phyloP scores from a whole-genome alignment of 2,329 filamentous ascomycete genomes.

The Scopulariopsis brevicaulis region DNA sequence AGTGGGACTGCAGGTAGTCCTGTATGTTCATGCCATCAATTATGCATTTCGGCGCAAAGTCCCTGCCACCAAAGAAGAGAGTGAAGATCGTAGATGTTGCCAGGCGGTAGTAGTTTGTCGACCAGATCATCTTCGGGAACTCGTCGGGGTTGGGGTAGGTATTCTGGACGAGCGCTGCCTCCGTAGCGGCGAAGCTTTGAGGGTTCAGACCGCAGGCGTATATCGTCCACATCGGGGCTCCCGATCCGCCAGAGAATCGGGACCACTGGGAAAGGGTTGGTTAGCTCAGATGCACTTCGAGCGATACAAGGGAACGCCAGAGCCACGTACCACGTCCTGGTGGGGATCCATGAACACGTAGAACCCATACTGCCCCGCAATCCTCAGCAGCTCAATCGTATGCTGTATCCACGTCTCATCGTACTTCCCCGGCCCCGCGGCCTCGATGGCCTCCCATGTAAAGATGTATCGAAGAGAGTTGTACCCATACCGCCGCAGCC shows the following conservation, averaged over 20 bases:
- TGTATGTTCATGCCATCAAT: conserved; percentile 94
- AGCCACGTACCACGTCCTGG: conserved; percentile 72
- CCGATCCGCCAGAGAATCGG: conserved; percentile 84
- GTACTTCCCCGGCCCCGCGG: conserved; percentile 79
- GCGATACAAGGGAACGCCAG: background rate
- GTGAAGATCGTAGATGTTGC: conserved; percentile 88
- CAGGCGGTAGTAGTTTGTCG: conserved; percentile 87
- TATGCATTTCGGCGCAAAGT: conserved; percentile 92
- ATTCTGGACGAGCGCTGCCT: conserved; percentile 91
- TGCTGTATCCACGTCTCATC: conserved; percentile 90
- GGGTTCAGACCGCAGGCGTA: conserved; percentile 92
- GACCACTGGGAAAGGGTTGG: conserved; percentile 56
- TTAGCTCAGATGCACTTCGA: background rate
- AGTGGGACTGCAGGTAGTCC: conserved; percentile 85
- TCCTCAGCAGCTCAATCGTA: conserved; percentile 72
- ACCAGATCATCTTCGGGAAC: conserved; percentile 99
- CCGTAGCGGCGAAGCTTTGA: conserved; percentile 69
- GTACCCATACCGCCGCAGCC: conserved; percentile 82
- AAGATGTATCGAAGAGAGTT: conserved; percentile 96
- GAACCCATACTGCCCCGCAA: conserved; percentile 84
- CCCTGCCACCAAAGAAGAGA: conserved; percentile 79
- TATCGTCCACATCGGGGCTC: conserved; percentile 94
- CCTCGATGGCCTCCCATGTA: conserved; percentile 98
- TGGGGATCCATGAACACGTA: conserved; percentile 98
- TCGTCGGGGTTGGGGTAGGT: conserved; percentile 74